Percentiles rank a stretch among this genome's conserved stretches.
These are phyloP conservation scores for Stevia rebaudiana DNA, from an alignment of 140 eudicot genomes.

Conservation along the genomic window DNA sequence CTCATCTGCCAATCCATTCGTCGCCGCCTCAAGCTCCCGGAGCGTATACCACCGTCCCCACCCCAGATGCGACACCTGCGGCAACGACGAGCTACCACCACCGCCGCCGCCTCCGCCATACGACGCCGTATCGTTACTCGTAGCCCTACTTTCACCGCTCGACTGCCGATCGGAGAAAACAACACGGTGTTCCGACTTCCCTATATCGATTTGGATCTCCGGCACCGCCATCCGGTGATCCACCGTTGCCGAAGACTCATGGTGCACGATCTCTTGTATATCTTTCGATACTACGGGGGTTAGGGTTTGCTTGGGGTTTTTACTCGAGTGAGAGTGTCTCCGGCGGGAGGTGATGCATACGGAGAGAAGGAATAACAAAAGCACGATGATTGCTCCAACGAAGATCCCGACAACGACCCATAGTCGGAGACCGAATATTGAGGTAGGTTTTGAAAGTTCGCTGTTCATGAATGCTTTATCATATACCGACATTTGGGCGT, in stretches of 20 bases:
- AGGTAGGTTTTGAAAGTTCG: conserved; percentile 81
- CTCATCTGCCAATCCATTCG: conserved; percentile 72
- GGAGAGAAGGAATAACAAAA: conserved; percentile 60
- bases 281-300: conserved; percentile 71
- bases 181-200: conserved; percentile 80
- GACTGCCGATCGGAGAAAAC: conserved; percentile 71
- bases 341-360: conserved; percentile 78
- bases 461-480: conserved; percentile 64
- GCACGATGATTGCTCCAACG: conserved; percentile 71
- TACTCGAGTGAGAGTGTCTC: conserved; percentile 20
- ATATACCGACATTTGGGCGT: conserved; percentile 48
- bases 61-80: conserved; percentile 88
- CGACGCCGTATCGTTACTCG: conserved; percentile 60
- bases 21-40: conserved; percentile 81
- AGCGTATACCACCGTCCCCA: conserved; percentile 97
- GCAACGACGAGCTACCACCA: conserved; percentile 52
- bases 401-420: conserved; percentile 87
- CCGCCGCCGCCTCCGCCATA: conserved; percentile 57
- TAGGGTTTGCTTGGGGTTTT: conserved; percentile 18
- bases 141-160: conserved; percentile 80
- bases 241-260: conserved; percentile 33
- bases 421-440: conserved; percentile 81
- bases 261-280: conserved; percentile 58
- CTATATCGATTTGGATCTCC: conserved; percentile 87
- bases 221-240: conserved; percentile 45